Base-by-base conservation (phyloP, 179 eudicot species). In the Beta lomatogona region DNA sequence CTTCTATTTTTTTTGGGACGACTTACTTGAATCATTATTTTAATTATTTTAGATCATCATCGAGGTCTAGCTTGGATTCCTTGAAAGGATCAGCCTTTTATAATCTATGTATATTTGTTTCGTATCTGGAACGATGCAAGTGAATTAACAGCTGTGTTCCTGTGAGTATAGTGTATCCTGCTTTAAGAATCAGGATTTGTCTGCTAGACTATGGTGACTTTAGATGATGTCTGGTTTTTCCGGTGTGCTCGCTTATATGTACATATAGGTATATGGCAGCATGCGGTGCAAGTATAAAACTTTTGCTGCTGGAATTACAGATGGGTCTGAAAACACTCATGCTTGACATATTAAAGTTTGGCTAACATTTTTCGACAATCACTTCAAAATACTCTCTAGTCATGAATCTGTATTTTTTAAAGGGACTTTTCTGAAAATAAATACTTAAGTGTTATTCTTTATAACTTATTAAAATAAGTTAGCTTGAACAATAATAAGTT, bases 291-390 rank as follows among this genome's bases (percentile, higher is more conserved):
- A 50, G 41, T 36, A 57, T 5, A 74, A 53, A 9, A 48, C 53
- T 48, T 9, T 9, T 48, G 53, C 53, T 67, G 80, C 63, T 69
- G 21, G 52, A 78, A 78, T 66, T 31, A 53, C 73, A 31, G 67
- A 72, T 50, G 7, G 10, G 41, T 50, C 64, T 22, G 36, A 68
- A 52, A 28, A 48, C 7, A 28, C 21, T 12, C 52, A 18, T 77
- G 73, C 31, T 64, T 50, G 70, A 45, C 22, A 28, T 25, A 19
- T 65, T 52, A n/a, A 52, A 65, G 36, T 21, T 7, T 13, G 19
- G 1, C 57, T 57, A 53, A 19, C 36, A 48, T 46, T 65, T 9
- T 28, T 59, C 46, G 15, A 65, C 10, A 50, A 45, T 25, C 50
- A 19, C 14, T 54, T 57, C 28, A 58, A 77, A 25, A 77, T 15